Base-by-base conservation (phyloP, 441 rosid species). In the Biscutella laevigata region DNA sequence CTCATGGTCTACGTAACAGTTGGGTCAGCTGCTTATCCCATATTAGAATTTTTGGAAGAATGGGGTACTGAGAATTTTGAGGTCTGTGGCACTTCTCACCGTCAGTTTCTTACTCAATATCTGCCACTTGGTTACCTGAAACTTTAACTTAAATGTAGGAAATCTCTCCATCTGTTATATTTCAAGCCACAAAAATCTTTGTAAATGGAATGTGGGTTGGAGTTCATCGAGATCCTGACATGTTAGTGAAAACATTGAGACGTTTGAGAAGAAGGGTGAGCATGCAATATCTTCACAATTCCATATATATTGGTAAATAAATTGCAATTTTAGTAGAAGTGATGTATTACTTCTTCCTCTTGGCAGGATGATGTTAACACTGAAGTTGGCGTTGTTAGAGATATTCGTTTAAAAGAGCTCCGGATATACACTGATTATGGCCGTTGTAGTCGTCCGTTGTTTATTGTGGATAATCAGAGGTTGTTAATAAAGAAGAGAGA, bases 121-220 rank as follows among this genome's bases (percentile, higher is more conserved):
- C 9, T 45, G 34, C 32, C 29, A 48, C 13, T 48, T 44, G 30
- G 32, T 65, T 19, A 65, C 16, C 67, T 15, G 20, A 68, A 67
- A 20, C 42, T 28, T 55, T 42, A 22, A 28, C 63, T 53, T 65
- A 20, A 48, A 32, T 67, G 17, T 65, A 92, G 96, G 99, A 92
- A 83, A 92, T 92, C 48, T 92, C 99, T 57, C 92, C 99, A n/a
- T 92, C 88, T 5, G 94, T 88, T 62, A 92, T 92, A 68, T 94
- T 97, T 43, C 94, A 79, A 80, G 88, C 96, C 15, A 92, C 95
- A 2, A 92, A 92, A 71, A 81, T 84, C 66, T 92, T 92, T 68
- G 97, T 92, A 37, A 86, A 88, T 63, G 97, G 99, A 67, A 80
- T 92, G 69, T 92, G 96, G 98, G 95, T 88, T 60, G 95, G 97